Evolutionary conservation across 331 rosid species (phyloP), one percentile per base, ranked within the genome.

Genomic region (Pyracantha coccinea): DNA sequence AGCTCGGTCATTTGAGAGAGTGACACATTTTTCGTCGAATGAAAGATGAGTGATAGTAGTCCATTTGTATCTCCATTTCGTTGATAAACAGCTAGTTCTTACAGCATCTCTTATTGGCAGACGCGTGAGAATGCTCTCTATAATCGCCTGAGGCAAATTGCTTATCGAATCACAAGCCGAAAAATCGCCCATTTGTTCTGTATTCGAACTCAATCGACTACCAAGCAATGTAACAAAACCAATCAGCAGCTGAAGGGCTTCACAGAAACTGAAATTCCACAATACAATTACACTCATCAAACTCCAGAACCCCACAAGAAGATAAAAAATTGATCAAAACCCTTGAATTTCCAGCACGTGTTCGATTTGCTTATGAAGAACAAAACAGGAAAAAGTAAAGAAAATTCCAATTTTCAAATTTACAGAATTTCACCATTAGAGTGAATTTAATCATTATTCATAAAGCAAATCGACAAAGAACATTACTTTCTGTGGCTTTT

Each of bases 1-100:
- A 16, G 57, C 72, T 66, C 79, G 79, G 59, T 90, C 95, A 64
- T 76, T 21, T 45, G 77, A 63, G 4, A 15, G 3, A 33, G 83
- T 66, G n/a, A 84, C 86, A 74, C 93, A 88, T 69, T 89, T 80
- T 14, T 92, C 93, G 24, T 92, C 91, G 17, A 92, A 87, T 59
- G 84, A 91, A 76, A 94, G 93, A 66, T 86, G 85, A 57, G 97
- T 82, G 53, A 94, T 76, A 20, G 85, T 53, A 79, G 85, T 65
- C 99, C 97, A 94, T 80, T 89, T 92, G 69, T 87, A 87, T 80
- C 95, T 90, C 97, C 97, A 94, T 84, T 86, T 90, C 61, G 86
- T 87, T 0, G 96, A 94, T 74, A 94, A 85, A 80, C 86, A 74
- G 78, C 97, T 92, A n/a, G 92, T 90, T 77, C 86, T 88, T 61